These are phyloP conservation scores for Themeda triandra DNA, from an alignment of 176 grass and related monocot species.

Conservation along the genomic window DNA sequence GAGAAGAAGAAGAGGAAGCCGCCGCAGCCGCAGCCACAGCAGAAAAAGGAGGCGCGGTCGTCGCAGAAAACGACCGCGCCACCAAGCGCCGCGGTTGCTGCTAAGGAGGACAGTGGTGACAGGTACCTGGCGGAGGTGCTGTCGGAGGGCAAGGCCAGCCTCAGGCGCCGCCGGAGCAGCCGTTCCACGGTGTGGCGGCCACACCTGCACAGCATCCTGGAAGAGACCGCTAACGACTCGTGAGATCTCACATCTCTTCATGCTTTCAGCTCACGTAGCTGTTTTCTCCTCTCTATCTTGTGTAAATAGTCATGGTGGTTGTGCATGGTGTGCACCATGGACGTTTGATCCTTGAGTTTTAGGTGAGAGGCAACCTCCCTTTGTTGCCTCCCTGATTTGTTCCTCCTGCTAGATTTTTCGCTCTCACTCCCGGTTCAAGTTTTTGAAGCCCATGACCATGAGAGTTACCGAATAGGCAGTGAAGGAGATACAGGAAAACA, in stretches of 20 bases:
- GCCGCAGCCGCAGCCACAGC: neutral
- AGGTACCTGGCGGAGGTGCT: constrained; percentile 50
- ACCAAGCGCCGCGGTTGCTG: neutral
- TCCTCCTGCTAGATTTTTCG: constrained; percentile 35
- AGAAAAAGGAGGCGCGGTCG: constrained; percentile 10
- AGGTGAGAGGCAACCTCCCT: constrained; percentile 21
- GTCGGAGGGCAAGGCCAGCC: constrained; percentile 50
- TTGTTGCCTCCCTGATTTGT: constrained; percentile 8
- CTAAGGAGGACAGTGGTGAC: constrained; percentile 16
- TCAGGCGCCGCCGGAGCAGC: constrained; percentile 39
- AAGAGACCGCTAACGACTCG: constrained; percentile 37
- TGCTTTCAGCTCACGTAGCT: neutral
- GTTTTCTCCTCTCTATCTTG: neutral
- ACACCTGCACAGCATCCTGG: constrained; percentile 64
- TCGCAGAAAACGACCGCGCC: neutral
- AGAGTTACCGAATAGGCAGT: constrained; percentile 29
- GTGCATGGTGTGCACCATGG: constrained; percentile 3
- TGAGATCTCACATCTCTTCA: constrained; percentile 14
- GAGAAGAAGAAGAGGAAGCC: constrained; percentile 47
- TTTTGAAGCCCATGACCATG: constrained; percentile 20
- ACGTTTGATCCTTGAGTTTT: constrained; percentile 31
- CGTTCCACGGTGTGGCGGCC: constrained; percentile 68
- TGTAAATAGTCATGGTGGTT: constrained; percentile 13
- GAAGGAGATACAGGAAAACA: constrained; percentile 40
- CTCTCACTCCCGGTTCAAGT: constrained; percentile 12